Evolutionary conservation across 1,284 basidiomycete genomes (phyloP).

Genomic region (Mycena sp.): DNA sequence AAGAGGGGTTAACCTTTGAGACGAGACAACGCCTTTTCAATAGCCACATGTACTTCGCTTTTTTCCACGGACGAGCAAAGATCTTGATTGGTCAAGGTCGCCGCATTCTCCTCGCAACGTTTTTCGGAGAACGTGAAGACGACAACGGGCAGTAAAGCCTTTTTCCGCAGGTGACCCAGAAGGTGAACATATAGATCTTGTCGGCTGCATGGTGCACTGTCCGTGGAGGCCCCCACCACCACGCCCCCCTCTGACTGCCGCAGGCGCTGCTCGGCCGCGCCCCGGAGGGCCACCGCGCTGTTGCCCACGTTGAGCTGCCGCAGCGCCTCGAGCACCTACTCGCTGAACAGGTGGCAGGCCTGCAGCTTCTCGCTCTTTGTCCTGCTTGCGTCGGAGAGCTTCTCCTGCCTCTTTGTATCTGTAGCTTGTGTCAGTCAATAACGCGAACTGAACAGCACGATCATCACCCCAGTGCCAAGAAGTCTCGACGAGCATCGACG

Average conservation of each 20-base stretch:
- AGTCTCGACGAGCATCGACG: constrained; percentile 86
- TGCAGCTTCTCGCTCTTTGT: constrained; percentile 96
- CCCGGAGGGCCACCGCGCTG: constrained; percentile 60
- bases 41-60: constrained; percentile 95
- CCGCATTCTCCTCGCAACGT: constrained; percentile 95
- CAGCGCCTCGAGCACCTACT: constrained; percentile 81
- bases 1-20: constrained; percentile 93
- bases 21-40: constrained; percentile 91
- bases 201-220: constrained; percentile 77
- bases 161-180: constrained; percentile 88
- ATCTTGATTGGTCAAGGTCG: constrained; percentile 89
- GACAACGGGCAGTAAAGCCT: constrained; percentile 90
- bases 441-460: neutral
- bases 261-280: constrained; percentile 59
- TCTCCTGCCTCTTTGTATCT: constrained; percentile 93
- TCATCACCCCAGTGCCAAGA: constrained; percentile 76
- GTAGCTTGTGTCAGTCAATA: constrained; percentile 13
- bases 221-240: constrained; percentile 45
- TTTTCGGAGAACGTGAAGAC: constrained; percentile 99
- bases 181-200: constrained; percentile 95
- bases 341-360: constrained; percentile 86
- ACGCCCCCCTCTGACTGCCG: constrained; percentile 44
- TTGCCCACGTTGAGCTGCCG: constrained; percentile 63
- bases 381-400: constrained; percentile 91
- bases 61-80: constrained; percentile 90